Evolutionary conservation across 768 basidiomycete species (phyloP).

Genomic region (Amylocystis lapponica): DNA sequence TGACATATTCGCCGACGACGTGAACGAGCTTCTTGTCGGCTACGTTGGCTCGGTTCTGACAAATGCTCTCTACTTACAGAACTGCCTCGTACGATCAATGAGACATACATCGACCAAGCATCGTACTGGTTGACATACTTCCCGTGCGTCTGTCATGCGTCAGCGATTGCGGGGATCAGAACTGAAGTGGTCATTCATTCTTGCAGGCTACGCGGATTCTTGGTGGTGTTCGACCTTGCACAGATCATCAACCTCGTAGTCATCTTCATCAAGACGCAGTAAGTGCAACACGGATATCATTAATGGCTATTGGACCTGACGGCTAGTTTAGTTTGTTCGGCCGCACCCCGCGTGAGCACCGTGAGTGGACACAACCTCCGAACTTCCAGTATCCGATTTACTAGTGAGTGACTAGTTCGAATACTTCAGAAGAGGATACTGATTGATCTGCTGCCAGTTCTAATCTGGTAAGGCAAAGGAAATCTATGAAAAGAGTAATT

Average conservation of each 20-base stretch:
- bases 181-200: neutral
- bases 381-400: slow-evolving; percentile 86
- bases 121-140: slow-evolving; percentile 94
- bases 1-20: neutral
- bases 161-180: neutral
- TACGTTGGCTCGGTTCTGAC: neutral
- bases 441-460: slow-evolving; percentile 1
- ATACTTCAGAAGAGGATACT: slow-evolving; percentile 1
- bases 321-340: slow-evolving; percentile 57
- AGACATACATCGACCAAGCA: slow-evolving; percentile 86
- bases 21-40: neutral
- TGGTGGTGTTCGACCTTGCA: slow-evolving; percentile 91
- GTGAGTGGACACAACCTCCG: slow-evolving; percentile 86
- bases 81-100: slow-evolving; percentile 68
- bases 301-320: slow-evolving; percentile 2
- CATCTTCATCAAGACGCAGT: slow-evolving; percentile 82
- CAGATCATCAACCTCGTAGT: slow-evolving; percentile 89
- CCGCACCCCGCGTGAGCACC: slow-evolving; percentile 83
- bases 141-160: slow-evolving; percentile 68
- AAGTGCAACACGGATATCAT: slow-evolving; percentile 19
- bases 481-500: slow-evolving; percentile 40
- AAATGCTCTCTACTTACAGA: slow-evolving; percentile 39
- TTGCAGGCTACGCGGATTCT: slow-evolving; percentile 82
- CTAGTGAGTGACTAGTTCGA: slow-evolving; percentile 46
- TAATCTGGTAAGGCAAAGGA: slow-evolving; percentile 9